These are phyloP conservation scores for Huntiella savannae DNA, from an alignment of 2,329 filamentous ascomycete genomes.

Conservation along the genomic window DNA sequence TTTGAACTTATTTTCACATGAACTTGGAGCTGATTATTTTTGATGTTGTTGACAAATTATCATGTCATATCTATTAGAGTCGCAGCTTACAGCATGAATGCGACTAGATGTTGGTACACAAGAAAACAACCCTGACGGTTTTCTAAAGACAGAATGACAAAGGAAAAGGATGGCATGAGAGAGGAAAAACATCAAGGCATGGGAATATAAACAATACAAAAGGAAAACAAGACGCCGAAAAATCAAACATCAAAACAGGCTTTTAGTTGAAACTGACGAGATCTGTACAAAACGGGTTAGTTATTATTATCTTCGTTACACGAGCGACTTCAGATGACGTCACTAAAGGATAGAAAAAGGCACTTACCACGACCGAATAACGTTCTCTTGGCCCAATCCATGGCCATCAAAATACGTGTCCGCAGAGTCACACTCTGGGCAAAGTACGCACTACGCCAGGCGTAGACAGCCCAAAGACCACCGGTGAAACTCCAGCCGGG, in stretches of 20 bases:
- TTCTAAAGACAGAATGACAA: neutral
- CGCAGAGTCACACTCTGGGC: slow-evolving; percentile 88
- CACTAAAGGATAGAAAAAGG: neutral
- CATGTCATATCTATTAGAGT: no score
- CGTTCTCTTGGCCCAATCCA: slow-evolving; percentile 97
- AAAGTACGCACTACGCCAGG: slow-evolving; percentile 94
- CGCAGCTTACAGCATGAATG: no score
- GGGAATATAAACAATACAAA: no score
- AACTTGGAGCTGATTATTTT: no score
- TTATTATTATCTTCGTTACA: neutral
- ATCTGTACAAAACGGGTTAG: slow-evolving; percentile 19
- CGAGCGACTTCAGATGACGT: neutral
- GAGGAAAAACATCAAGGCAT: no score
- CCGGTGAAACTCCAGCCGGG: slow-evolving; percentile 56
- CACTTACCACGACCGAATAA: slow-evolving; percentile 82
- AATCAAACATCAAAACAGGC: neutral
- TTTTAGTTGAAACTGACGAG: slow-evolving; percentile 19
- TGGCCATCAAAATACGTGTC: slow-evolving; percentile 72
- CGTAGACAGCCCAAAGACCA: slow-evolving; percentile 80
- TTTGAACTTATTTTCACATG: no score
- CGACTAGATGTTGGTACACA: neutral
- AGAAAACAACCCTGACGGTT: neutral
- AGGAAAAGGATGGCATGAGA: neutral
- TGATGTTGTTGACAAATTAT: no score
- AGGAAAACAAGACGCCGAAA: no score